Percentiles rank a stretch among this genome's conserved stretches.
These are phyloP conservation scores for Ceratocystis albifundus DNA, from an alignment of 2,329 filamentous ascomycete species.

Conservation along the genomic window DNA sequence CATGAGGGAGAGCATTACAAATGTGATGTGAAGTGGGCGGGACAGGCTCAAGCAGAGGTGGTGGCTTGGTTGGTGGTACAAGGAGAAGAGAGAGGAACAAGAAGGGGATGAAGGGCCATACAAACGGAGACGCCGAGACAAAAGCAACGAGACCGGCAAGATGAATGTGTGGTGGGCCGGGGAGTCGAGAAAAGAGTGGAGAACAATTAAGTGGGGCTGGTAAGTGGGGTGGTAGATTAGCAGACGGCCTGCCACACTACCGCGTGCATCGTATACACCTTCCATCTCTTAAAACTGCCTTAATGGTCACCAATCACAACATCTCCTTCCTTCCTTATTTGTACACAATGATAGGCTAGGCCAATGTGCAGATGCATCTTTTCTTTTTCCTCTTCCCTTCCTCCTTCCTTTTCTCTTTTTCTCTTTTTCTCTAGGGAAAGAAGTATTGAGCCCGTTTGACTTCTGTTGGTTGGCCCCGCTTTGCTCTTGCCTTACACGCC, in stretches of 20 bases:
- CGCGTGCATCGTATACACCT: background rate
- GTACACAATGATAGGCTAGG: background rate
- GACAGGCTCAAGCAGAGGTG: too few relatives aligned
- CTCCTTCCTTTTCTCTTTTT: background rate
- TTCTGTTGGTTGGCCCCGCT: background rate
- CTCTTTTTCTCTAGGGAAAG: background rate
- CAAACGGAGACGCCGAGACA: background rate
- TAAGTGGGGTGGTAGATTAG: background rate
- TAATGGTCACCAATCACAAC: background rate
- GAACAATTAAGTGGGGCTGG: background rate
- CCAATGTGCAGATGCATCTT: background rate
- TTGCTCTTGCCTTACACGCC: background rate
- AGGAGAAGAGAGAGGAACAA: background rate
- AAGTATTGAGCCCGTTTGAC: background rate
- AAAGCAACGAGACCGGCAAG: background rate
- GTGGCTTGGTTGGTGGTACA: too few relatives aligned
- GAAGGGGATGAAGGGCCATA: background rate
- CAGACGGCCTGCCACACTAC: background rate
- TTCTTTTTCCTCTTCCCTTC: background rate
- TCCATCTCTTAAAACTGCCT: background rate
- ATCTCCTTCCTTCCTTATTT: background rate
- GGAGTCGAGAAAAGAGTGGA: background rate
- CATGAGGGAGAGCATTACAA: constrained; percentile 52
- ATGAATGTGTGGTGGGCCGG: background rate
- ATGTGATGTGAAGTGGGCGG: constrained; percentile 31